Percentiles rank a stretch among this genome's conserved stretches.
These are phyloP conservation scores for Medicago arabica DNA, from an alignment of 306 rosid species.

Conservation along the genomic window DNA sequence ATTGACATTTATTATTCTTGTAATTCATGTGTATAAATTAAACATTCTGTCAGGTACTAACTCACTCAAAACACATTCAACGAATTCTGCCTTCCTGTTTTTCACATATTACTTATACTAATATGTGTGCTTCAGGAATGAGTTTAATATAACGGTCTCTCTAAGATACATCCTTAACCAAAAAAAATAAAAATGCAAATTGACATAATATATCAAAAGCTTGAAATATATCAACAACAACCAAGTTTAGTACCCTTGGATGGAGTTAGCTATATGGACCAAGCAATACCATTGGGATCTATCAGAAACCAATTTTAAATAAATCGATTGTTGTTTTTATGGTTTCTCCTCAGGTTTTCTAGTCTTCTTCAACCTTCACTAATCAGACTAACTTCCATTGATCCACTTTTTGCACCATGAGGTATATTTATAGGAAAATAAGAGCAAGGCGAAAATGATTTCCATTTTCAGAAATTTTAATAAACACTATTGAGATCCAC, in stretches of 20 bases:
- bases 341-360: slow-evolving; percentile 16
- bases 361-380: slow-evolving; percentile 22
- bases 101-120: slow-evolving; percentile 23
- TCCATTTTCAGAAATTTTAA: slow-evolving; percentile 31
- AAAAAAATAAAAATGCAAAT: slow-evolving; percentile 5
- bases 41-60: background rate
- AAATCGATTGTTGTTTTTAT: slow-evolving; percentile 9
- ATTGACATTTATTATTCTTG: background rate
- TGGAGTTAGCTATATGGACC: slow-evolving; percentile 20
- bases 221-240: slow-evolving; percentile 36
- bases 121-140: background rate
- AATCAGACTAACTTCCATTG: slow-evolving; percentile 34
- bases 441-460: slow-evolving; percentile 16
- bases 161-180: background rate
- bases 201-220: slow-evolving; percentile 11
- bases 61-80: background rate
- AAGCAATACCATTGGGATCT: slow-evolving; percentile 1
- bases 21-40: background rate
- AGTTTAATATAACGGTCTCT: background rate
- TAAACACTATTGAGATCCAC: slow-evolving; percentile 10
- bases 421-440: background rate
- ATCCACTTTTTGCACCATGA: slow-evolving; percentile 26
- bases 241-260: slow-evolving; percentile 13
- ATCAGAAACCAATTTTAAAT: slow-evolving; percentile 14
- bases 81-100: background rate